Evolutionary conservation across 495 filamentous ascomycete species (phyloP), one percentile per base, ranked within the genome.

Genomic region (Xylona heveae): DNA sequence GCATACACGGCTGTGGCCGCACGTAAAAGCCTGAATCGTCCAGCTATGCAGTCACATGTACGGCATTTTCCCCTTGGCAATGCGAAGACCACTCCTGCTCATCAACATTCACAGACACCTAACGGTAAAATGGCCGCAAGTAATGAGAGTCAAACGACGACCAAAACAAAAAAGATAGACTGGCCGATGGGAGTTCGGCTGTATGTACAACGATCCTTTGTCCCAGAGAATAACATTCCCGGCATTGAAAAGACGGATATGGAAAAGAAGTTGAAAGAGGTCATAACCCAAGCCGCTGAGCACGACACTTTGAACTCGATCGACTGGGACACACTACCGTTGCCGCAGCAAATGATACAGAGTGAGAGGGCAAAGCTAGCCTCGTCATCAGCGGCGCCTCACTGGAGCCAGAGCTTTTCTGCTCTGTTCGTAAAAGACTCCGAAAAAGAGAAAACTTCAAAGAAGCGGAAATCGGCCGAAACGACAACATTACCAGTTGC

Each of bases 281-380:
- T 81, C 43, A 95, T 99, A 43, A 75, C 74, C 30, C 57, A 68
- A 19, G 79, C 80, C 23, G 79, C 78, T 36, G 71, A 81, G 40
- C 58, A 52, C 38, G 58, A 74, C 32, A 61, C 62, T 28, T 62
- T 94, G 42, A 58, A 70, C 45, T 59, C 55, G 10, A 65, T 78
- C 38, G 66, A 94, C 58, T 99, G 88, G 88, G 68, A 73, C 30
- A 61, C 55, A 14, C 59, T 83, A 57, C 75, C 77, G 10, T 54
- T 95, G n/a, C 88, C 88, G 0, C 88, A 99, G 52, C 53, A 76
- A 34, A 65, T 93, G 53, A 72, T 99, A 24, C 66, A 67, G 38
- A 66, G 66, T 35, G 83, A 92, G 52, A 71, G 74, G 38, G 33
- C n/a, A n/a, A n/a, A n/a, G n/a, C n/a, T n/a, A n/a, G n/a, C n/a